Base-by-base conservation (phyloP, 192 early-diverging fungal genomes). In the Spizellomyces sp. region DNA sequence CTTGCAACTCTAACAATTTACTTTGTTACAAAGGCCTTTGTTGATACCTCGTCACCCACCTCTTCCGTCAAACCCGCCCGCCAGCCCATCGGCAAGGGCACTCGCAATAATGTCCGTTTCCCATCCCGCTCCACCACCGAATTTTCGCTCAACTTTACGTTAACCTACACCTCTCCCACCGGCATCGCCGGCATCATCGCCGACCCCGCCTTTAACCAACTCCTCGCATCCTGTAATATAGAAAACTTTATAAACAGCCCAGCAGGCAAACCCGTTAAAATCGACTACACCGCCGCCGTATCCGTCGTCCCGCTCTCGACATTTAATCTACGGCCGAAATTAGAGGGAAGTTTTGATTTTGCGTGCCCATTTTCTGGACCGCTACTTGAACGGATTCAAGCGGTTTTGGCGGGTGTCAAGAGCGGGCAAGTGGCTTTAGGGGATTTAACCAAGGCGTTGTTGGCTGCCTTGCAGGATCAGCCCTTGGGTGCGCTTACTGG, bases 181-280 rank as follows among this genome's bases (percentile, higher is more conserved):
- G 69, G 67, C 45, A 19, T 68, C 9, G 47, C 66, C 2, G 73
- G 69, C 9, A 48, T 79, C 17, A 21, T 75, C 36, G 22, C 27
- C 21, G 78, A 79, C 52, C 78, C 78, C 4, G 74, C 74, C 19
- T 44, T 79, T 8, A 55, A 65, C 42, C 68, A 75, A 54, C 41
- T 79, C 45, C 74, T 75, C 8, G 68, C 62, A 21, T 74, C 72
- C 21, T 79, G 78, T 58, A 70, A 70, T n/a, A 70, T 79, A 36
- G 56, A 67, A 17, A 21, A 62, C 7, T 45, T 62, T n/a, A 64
- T 62, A 45, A 46, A 10, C 41, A 50, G 61, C 17, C 47, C 55
- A 14, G 46, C 36, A 43, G 54, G 58, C 42, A 9, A 70, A 17
- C 54, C 78, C 5, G 69, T 70, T 43, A 57, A 73, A 48, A 76